A percentile compares a stretch with the other conserved stretches of the same genome.
Evolutionary conservation across 1,139 yeast species (phyloP).

Genomic region (Zygosaccharomyces sapae): DNA sequence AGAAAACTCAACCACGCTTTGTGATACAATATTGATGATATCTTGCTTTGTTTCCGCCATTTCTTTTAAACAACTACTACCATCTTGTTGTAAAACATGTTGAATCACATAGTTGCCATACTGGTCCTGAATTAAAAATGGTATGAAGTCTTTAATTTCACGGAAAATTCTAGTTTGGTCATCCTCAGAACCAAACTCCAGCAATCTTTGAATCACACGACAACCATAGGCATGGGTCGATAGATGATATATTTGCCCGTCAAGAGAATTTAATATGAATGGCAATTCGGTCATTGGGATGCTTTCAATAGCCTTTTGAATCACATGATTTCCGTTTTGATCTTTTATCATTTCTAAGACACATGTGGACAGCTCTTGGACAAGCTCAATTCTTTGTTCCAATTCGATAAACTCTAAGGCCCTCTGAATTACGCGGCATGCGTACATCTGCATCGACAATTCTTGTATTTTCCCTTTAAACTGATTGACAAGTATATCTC

Average conservation of each 20-base stretch:
- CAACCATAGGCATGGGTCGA: conserved; percentile 98
- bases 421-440: conserved; percentile 93
- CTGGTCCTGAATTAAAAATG: conserved; percentile 85
- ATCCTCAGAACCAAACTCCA: conserved; percentile 59
- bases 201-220: conserved; percentile 86
- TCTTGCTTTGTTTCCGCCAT: conserved; percentile 44
- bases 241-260: conserved; percentile 76
- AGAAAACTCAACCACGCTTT: conserved; percentile 72
- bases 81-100: conserved; percentile 83
- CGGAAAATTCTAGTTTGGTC: conserved; percentile 63
- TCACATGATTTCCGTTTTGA: conserved; percentile 97
- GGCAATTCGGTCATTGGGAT: conserved; percentile 69
- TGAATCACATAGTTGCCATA: conserved; percentile 97
- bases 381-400: conserved; percentile 66
- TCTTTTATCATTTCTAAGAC: conserved; percentile 83
- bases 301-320: conserved; percentile 88
- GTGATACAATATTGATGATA: conserved; percentile 48
- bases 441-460: conserved; percentile 90
- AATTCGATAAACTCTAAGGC: conserved; percentile 74
- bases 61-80: conserved; percentile 30
- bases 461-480: conserved; percentile 76
- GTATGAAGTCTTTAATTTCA: conserved; percentile 71
- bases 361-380: conserved; percentile 66
- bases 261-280: conserved; percentile 70
- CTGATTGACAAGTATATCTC: conserved; percentile 60